These are phyloP conservation scores for Thielaviopsis euricoi DNA, from an alignment of 2,329 filamentous ascomycete species.

Conservation along the genomic window DNA sequence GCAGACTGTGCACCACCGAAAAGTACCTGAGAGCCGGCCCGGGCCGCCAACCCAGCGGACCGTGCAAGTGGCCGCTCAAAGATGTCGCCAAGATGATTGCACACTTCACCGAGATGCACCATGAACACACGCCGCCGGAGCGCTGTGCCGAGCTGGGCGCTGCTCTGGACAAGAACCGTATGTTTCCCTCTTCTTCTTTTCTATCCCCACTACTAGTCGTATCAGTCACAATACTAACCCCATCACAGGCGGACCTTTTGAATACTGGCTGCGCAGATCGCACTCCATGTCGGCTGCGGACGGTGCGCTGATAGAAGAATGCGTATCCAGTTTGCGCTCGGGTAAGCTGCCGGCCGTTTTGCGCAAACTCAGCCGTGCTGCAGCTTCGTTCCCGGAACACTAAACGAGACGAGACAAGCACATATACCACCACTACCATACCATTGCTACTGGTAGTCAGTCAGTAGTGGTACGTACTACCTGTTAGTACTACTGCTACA, in stretches of 20 bases:
- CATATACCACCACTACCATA: too few relatives aligned
- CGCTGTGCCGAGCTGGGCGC: constrained; percentile 27
- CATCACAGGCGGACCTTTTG: constrained; percentile 25
- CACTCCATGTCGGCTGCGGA: constrained; percentile 22
- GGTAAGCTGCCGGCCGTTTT: constrained; percentile 23
- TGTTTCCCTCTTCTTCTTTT: too few relatives aligned
- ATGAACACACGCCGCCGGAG: constrained; percentile 25
- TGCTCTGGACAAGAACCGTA: constrained; percentile 25
- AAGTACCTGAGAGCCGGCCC: constrained; percentile 26
- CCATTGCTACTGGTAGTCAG: too few relatives aligned
- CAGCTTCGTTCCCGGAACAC: constrained; percentile 19
- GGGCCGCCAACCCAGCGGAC: constrained; percentile 25
- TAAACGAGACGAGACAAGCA: neutral
- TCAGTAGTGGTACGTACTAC: too few relatives aligned
- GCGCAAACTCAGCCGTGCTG: constrained; percentile 20
- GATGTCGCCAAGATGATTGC: constrained; percentile 31
- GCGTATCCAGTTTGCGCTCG: constrained; percentile 20
- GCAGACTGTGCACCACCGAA: constrained; percentile 25
- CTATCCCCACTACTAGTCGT: too few relatives aligned
- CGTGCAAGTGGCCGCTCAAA: constrained; percentile 30
- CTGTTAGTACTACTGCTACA: too few relatives aligned
- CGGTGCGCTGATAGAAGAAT: constrained; percentile 20
- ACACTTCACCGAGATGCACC: constrained; percentile 30
- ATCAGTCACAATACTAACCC: too few relatives aligned
- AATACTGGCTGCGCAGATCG: constrained; percentile 30